phyloP scores from a whole-genome alignment of 768 basidiomycete species.

The Epithele typhae region DNA sequence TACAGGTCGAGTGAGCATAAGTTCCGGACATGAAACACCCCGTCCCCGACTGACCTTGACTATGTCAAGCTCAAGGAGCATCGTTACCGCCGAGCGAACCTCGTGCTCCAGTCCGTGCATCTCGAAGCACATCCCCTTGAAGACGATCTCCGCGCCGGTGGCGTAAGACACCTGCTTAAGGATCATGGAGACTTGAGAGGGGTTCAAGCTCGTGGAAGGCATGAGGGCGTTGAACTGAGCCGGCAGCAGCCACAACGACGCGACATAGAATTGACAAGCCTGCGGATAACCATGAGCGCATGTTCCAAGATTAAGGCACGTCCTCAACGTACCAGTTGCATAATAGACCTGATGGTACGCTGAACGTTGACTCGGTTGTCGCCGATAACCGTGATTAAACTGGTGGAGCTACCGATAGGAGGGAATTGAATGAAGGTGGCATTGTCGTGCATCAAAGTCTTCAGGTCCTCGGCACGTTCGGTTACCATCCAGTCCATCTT shows the following conservation, averaged over 20 bases:
- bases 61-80: slow-evolving; percentile 88
- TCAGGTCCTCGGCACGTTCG: slow-evolving; percentile 93
- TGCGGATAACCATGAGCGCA: slow-evolving; percentile 24
- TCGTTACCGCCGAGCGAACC: slow-evolving; percentile 78
- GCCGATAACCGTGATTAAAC: slow-evolving; percentile 89
- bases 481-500: slow-evolving; percentile 99
- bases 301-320: not conserved
- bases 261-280: slow-evolving; percentile 95
- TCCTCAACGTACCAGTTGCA: slow-evolving; percentile 75
- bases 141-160: slow-evolving; percentile 91
- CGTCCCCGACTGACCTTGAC: slow-evolving; percentile 60
- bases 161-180: slow-evolving; percentile 83
- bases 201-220: slow-evolving; percentile 76
- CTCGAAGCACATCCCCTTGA: slow-evolving; percentile 97
- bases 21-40: not conserved
- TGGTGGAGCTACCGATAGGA: slow-evolving; percentile 86
- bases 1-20: slow-evolving; percentile 27
- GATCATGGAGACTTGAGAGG: slow-evolving; percentile 76
- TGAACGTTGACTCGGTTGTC: slow-evolving; percentile 94
- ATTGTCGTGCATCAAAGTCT: slow-evolving; percentile 91
- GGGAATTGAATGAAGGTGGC: slow-evolving; percentile 95
- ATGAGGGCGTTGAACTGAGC: slow-evolving; percentile 90
- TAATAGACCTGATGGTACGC: slow-evolving; percentile 88
- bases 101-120: slow-evolving; percentile 92
- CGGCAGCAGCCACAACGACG: slow-evolving; percentile 96